Conservation (phyloP, 139 green algal genomes). For the Auxenochlorella pyrenoidosa region DNA sequence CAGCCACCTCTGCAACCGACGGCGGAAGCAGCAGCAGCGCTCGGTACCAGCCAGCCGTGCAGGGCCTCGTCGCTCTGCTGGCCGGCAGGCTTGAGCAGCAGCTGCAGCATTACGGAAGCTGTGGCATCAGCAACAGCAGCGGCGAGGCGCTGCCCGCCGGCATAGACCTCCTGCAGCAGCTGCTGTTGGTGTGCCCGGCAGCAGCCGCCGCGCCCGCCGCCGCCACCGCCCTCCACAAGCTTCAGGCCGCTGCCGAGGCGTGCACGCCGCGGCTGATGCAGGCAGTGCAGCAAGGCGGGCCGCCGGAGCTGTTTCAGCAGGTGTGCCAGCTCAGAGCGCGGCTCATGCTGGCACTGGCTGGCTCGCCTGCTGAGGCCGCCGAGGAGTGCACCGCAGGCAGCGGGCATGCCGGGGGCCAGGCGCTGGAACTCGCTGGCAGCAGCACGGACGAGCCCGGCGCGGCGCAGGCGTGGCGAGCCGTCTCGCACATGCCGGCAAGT, state of each 20-base stretch:
- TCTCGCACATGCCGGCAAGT: conserved; percentile 12
- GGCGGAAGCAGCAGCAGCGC: too few species aligned
- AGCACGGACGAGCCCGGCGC: background rate
- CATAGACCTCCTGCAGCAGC: conserved; percentile 15
- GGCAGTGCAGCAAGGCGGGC: background rate
- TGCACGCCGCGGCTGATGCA: background rate
- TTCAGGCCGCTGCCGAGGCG: conserved; percentile 1
- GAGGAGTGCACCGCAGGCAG: background rate
- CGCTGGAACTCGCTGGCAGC: background rate
- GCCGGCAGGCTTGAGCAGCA: background rate
- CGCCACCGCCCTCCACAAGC: background rate
- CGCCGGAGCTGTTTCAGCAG: conserved; percentile 25
- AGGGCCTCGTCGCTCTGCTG: background rate
- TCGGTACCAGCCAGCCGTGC: background rate
- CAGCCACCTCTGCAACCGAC: background rate
- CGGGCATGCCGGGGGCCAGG: too few species aligned
- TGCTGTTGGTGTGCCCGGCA: conserved; percentile 13
- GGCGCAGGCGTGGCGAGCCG: background rate
- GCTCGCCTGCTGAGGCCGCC: background rate
- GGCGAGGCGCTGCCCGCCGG: background rate
- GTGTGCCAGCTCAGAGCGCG: conserved; percentile 31
- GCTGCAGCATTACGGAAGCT: background rate
- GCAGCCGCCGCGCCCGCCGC: background rate
- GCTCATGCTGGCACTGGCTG: conserved; percentile 8
- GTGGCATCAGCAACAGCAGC: too few species aligned